phyloP scores from a whole-genome alignment of 2,329 filamentous ascomycete species.

The Zymoseptoria brevis region DNA sequence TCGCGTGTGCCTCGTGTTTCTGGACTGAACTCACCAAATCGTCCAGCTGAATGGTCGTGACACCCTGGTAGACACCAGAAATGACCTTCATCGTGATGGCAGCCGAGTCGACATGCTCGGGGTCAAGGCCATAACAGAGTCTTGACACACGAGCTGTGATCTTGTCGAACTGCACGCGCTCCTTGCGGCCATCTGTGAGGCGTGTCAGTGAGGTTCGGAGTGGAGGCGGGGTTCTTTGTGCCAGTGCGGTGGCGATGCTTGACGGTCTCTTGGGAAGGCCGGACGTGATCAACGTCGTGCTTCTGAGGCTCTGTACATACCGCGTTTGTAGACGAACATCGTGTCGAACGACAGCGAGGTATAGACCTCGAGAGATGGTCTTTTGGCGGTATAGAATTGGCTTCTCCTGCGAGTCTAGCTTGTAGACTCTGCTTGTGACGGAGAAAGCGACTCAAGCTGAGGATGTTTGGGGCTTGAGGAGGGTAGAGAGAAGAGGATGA shows the following conservation, averaged over 20 bases:
- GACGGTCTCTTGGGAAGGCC: background rate
- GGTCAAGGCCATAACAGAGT: conserved; percentile 93
- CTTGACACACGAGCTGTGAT: conserved; percentile 97
- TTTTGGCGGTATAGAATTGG: conserved; percentile 5
- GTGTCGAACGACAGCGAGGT: conserved; percentile 26
- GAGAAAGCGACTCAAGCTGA: conserved; percentile 11
- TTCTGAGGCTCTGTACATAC: conserved; percentile 32
- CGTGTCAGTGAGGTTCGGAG: conserved; percentile 15
- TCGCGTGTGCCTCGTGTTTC: background rate
- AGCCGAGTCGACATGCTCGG: conserved; percentile 91
- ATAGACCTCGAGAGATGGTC: conserved; percentile 14
- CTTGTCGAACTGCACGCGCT: conserved; percentile 99
- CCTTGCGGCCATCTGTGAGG: conserved; percentile 84
- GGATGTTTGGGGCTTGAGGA: conserved; percentile 12
- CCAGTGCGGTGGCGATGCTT: conserved; percentile 6
- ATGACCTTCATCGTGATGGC: conserved; percentile 99
- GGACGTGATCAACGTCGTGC: background rate
- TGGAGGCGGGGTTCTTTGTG: conserved; percentile 8
- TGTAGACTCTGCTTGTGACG: conserved; percentile 1
- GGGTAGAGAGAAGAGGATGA: background rate
- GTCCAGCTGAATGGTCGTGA: conserved; percentile 92
- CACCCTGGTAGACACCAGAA: conserved; percentile 96
- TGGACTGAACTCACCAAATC: conserved; percentile 66
- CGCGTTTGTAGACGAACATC: conserved; percentile 59
- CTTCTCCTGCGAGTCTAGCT: conserved; percentile 6